phyloP scores from a whole-genome alignment of 73 alveolate genomes.

The Paramecium octaurelia region DNA sequence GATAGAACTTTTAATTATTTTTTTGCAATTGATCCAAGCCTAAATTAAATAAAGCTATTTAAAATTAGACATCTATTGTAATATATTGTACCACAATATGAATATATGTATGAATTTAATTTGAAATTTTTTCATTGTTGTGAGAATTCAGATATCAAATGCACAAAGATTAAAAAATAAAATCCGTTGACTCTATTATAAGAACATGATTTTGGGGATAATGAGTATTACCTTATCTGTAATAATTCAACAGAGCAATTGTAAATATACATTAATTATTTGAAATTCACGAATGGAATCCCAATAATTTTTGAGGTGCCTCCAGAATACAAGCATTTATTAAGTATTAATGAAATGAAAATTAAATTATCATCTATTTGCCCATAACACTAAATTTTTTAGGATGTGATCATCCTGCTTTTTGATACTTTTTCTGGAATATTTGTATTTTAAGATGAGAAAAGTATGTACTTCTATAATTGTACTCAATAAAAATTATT shows the following conservation, averaged over 20 bases:
- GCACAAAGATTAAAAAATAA: not conserved
- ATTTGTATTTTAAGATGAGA: not conserved
- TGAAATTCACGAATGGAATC: not conserved
- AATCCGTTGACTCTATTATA: not conserved
- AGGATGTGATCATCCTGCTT: not conserved
- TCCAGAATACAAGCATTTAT: not conserved
- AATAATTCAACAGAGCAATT: too few relatives aligned
- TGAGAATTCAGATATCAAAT: not conserved
- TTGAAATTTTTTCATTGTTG: not conserved
- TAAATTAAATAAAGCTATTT: not conserved
- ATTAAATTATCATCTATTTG: not conserved
- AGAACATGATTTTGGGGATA: too few relatives aligned
- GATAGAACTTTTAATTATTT: not conserved
- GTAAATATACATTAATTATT: not conserved
- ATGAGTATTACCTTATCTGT: too few relatives aligned
- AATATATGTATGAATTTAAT: not conserved
- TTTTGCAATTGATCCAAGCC: not conserved
- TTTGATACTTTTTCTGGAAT: not conserved
- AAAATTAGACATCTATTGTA: not conserved
- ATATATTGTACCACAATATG: not conserved
- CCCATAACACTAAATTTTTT: not conserved
- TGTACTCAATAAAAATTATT: not conserved
- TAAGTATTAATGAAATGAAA: not conserved
- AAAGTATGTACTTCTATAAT: not conserved
- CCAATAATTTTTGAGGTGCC: not conserved